These are phyloP conservation scores for Capsicum pubescens DNA, from an alignment of 257 asterid species.

Conservation along the genomic window DNA sequence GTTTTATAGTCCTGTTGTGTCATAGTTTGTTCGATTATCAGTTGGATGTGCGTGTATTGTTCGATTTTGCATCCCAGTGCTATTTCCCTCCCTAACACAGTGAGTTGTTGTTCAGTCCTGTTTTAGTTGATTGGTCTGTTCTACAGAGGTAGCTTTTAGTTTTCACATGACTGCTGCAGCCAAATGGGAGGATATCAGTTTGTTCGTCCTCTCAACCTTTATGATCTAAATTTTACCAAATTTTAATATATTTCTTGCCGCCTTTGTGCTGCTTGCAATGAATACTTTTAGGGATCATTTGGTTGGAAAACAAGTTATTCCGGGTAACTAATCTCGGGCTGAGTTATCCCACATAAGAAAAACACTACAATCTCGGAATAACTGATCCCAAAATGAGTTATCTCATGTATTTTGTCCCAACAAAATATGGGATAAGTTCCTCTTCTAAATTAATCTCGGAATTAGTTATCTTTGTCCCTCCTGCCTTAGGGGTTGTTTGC, in stretches of 20 bases:
- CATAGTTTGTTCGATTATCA: neutral
- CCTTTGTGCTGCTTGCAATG: neutral
- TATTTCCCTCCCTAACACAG: neutral
- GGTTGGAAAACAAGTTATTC: neutral
- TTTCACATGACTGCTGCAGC: neutral
- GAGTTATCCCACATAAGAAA: too few species aligned
- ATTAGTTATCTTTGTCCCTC: too few species aligned
- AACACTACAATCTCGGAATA: too few species aligned
- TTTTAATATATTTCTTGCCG: neutral
- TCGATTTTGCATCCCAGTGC: neutral
- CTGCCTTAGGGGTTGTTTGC: too few species aligned
- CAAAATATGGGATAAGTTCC: too few species aligned
- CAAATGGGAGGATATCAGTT: neutral
- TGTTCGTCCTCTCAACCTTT: neutral
- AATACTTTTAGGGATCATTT: neutral
- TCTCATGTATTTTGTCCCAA: too few species aligned
- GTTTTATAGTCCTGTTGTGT: neutral
- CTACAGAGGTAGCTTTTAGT: neutral
- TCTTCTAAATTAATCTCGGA: too few species aligned
- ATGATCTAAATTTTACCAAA: neutral
- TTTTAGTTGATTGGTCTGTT: conserved; percentile 10
- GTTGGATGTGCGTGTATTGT: neutral
- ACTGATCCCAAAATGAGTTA: too few species aligned
- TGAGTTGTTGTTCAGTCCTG: neutral
- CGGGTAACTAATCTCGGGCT: too few species aligned